These are phyloP conservation scores for Phytopythium boreale DNA, from an alignment of 352 stramenopile genomes.

Conservation along the genomic window DNA sequence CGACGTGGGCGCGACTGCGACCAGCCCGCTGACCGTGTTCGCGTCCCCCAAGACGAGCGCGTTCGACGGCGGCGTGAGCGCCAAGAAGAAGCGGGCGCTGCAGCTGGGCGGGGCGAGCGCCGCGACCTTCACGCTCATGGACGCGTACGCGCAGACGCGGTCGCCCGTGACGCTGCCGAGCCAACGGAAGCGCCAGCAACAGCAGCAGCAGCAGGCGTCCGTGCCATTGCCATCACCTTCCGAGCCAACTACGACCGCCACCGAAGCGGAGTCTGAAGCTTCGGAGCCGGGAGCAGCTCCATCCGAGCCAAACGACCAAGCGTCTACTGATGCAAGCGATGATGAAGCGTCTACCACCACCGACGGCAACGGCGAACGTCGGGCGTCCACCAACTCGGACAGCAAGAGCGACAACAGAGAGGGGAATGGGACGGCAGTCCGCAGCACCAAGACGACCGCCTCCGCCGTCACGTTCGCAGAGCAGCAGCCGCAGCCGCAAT, in stretches of 20 bases:
- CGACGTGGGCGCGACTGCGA: constrained; percentile 21
- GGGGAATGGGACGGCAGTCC: too few relatives aligned
- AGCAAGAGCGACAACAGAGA: not conserved
- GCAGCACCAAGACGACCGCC: not conserved
- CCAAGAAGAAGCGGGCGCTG: constrained; percentile 1
- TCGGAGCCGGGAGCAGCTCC: not conserved
- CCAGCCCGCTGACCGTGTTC: constrained; percentile 35
- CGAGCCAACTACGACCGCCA: not conserved
- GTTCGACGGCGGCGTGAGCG: constrained; percentile 2
- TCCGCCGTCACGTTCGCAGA: not conserved
- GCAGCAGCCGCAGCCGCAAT: not conserved
- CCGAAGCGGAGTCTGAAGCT: not conserved
- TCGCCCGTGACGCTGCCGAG: constrained; percentile 56
- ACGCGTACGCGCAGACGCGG: constrained; percentile 48
- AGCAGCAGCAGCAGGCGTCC: not conserved
- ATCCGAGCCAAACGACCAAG: not conserved
- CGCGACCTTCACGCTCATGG: constrained; percentile 39
- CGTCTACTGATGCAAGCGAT: not conserved
- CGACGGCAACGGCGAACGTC: not conserved
- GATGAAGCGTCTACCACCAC: not conserved
- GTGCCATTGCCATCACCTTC: not conserved
- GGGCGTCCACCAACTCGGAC: not conserved
- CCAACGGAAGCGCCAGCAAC: constrained; percentile 16
- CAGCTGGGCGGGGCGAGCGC: constrained; percentile 9
- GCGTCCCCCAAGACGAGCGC: constrained; percentile 33